A percentile compares a stretch with the other conserved stretches of the same genome.
phyloP scores from a whole-genome alignment of 306 rosid species.

The Begonia fuchsioides region DNA sequence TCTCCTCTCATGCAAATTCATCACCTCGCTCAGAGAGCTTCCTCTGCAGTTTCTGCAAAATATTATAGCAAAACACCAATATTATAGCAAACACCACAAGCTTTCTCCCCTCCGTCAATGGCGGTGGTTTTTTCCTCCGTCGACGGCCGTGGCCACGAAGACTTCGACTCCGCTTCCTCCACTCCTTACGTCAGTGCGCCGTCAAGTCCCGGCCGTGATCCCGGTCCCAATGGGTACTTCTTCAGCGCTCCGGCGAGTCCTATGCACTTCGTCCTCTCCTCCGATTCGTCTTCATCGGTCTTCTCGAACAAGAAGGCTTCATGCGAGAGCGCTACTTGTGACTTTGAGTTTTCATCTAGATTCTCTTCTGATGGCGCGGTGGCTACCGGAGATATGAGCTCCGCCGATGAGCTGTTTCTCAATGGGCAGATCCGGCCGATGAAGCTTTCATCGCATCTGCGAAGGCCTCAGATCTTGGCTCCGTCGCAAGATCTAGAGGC shows the following conservation, averaged over 20 bases:
- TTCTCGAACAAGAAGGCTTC: slow-evolving; percentile 1
- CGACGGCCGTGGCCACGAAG: slow-evolving; percentile 20
- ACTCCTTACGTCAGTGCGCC: slow-evolving; percentile 79
- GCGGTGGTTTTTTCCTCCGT: background rate
- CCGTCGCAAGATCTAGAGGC: slow-evolving; percentile 39
- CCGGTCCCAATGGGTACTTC: slow-evolving; percentile 25
- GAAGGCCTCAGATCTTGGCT: slow-evolving; percentile 36
- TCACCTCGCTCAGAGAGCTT: too few relatives aligned
- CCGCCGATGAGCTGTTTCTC: slow-evolving; percentile 54
- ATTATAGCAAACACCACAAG: background rate
- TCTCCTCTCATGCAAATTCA: too few relatives aligned
- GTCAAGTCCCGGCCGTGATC: slow-evolving; percentile 48
- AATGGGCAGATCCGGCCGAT: slow-evolving; percentile 72
- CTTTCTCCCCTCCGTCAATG: background rate
- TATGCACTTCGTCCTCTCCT: slow-evolving; percentile 41
- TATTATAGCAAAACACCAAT: too few relatives aligned
- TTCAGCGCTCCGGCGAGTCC: slow-evolving; percentile 78
- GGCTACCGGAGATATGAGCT: slow-evolving; percentile 44
- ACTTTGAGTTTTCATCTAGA: slow-evolving; percentile 59
- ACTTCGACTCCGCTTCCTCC: slow-evolving; percentile 45
- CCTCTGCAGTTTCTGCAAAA: background rate
- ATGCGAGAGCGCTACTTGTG: slow-evolving; percentile 18
- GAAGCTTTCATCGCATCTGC: slow-evolving; percentile 53
- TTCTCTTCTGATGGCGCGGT: slow-evolving; percentile 16
- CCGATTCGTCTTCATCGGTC: slow-evolving; percentile 3